Percentiles rank a stretch among this genome's conserved stretches.
Evolutionary conservation across 805 yeast genomes (phyloP).

Genomic region (Debaryomyces tyrocola): DNA sequence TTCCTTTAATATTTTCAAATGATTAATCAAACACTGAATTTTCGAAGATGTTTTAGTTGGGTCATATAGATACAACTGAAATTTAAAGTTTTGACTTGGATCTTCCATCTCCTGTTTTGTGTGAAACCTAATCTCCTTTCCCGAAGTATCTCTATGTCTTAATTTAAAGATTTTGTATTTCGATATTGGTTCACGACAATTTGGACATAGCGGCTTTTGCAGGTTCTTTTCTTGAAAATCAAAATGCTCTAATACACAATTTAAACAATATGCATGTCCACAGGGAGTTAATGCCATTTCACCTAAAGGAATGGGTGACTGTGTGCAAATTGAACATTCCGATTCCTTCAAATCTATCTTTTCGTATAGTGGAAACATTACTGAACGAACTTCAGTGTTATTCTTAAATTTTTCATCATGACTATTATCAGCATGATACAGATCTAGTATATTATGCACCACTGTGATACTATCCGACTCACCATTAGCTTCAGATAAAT

Average conservation of each 20-base stretch:
- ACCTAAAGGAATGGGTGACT: slow-evolving; percentile 55
- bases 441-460: not conserved
- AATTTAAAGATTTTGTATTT: slow-evolving; percentile 49
- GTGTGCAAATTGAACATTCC: slow-evolving; percentile 86
- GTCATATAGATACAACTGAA: slow-evolving; percentile 42
- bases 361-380: slow-evolving; percentile 28
- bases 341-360: slow-evolving; percentile 39
- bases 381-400: slow-evolving; percentile 21
- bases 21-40: slow-evolving; percentile 63
- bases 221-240: slow-evolving; percentile 58
- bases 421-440: slow-evolving; percentile 7
- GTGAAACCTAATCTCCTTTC: slow-evolving; percentile 29
- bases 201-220: slow-evolving; percentile 63
- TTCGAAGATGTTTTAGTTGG: slow-evolving; percentile 68
- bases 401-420: slow-evolving; percentile 14
- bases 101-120: slow-evolving; percentile 22
- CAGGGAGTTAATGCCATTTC: slow-evolving; percentile 70
- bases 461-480: slow-evolving; percentile 6
- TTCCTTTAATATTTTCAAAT: slow-evolving; percentile 52
- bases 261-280: slow-evolving; percentile 75
- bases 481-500: not conserved
- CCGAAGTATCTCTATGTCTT: slow-evolving; percentile 20
- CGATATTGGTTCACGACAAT: slow-evolving; percentile 63
- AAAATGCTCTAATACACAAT: slow-evolving; percentile 73
- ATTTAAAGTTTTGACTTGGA: slow-evolving; percentile 19